Base-by-base conservation (phyloP, 306 rosid species). In the Lathyrus oleraceus region DNA sequence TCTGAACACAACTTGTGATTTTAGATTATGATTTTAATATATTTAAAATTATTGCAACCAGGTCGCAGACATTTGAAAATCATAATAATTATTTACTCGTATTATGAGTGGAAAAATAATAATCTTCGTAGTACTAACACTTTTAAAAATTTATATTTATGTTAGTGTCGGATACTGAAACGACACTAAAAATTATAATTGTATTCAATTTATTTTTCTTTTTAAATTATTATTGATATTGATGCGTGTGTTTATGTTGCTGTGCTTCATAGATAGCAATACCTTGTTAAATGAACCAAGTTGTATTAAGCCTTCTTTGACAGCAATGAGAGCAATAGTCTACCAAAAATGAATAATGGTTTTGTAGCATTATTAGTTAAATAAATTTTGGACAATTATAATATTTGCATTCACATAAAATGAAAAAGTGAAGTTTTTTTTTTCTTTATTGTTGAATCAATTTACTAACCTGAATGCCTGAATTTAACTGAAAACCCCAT, bases 271-370 rank as follows among this genome's bases (percentile, higher is more conserved):
- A 25, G 28, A 8, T 25, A 27, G 32, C 12, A 49, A 53, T 6
- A 87, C 96, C 92, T 90, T 88, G 73, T 84, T 79, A 53, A 92
- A 87, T 0, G 98, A 92, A 16, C 96, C 98, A 35, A 92, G 82
- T 70, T 92, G 98, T 78, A 90, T 82, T 57, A 92, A 65, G 78
- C 96, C 98, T 81, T 90, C 96, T 84, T 88, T 87, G 17, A 92
- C 96, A 16, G 93, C 88, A 75, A 92, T 85, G 54, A 82, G 60
- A 16, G 3, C 53, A 75, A 92, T 90, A 32, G 88, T 92, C 98
- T 67, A 76, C 70, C 62, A 77, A 51, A 78, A 39, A 56, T 39
- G 10, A 53, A 49, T 28, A 23, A 10, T 5, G 39, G 25, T 27
- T 21, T 15, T 19, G 20, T 65, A 48, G 6, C 64, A 36, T 63